Evolutionary conservation across 176 grass and related monocot genomes (phyloP).

Genomic region (Oropetium thomaeum): DNA sequence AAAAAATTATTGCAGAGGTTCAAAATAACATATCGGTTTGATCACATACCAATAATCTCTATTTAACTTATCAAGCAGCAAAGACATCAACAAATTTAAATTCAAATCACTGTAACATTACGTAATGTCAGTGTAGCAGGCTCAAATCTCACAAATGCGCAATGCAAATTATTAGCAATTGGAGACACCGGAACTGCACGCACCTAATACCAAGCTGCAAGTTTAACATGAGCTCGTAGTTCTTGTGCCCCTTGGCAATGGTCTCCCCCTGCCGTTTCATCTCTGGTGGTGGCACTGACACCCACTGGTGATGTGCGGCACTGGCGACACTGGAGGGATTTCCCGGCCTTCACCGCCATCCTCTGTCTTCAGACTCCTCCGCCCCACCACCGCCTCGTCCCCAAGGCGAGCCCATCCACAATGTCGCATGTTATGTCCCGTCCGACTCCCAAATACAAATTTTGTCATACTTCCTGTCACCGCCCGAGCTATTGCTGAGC

Average conservation of each 20-base stretch:
- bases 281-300: constrained; percentile 39
- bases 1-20: background rate
- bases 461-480: constrained; percentile 61
- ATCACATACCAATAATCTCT: background rate
- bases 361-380: constrained; percentile 32
- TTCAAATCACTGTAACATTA: background rate
- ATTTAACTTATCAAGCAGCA: constrained; percentile 16
- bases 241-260: constrained; percentile 84
- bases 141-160: background rate
- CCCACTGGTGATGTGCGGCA: constrained; percentile 49
- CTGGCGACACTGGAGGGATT: constrained; percentile 23
- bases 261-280: constrained; percentile 75
- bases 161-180: background rate
- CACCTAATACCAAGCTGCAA: constrained; percentile 97
- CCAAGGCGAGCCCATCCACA: constrained; percentile 46
- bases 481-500: constrained; percentile 45
- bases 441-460: constrained; percentile 72
- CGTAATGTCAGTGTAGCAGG: background rate
- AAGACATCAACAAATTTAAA: background rate
- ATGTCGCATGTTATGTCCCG: constrained; percentile 77
- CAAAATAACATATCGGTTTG: too few relatives aligned
- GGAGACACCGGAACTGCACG: background rate
- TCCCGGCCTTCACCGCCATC: constrained; percentile 11
- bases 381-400: background rate
- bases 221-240: constrained; percentile 97